Base-by-base conservation (phyloP, 257 asterid genomes). In the Dorcoceras hygrometricum region DNA sequence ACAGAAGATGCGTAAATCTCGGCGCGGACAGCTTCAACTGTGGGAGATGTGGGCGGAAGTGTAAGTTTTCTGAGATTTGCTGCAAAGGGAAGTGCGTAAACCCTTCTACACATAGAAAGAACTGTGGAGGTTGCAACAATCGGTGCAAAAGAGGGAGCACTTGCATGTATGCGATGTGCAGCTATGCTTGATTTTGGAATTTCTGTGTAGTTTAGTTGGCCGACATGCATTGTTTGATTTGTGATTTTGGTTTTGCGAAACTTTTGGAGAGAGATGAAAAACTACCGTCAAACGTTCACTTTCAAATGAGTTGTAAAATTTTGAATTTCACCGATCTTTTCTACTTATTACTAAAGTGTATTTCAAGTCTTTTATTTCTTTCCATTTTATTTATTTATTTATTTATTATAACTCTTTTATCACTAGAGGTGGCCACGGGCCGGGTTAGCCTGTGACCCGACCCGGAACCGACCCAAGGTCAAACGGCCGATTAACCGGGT, bases 41-140 rank as follows among this genome's bases (percentile, higher is more conserved):
- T 55, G 96, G 96, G 1, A 77, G 2, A 71, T 89, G 95, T 65
- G 96, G 95, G 6, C 50, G 68, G 11, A 83, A 61, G 59, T 89
- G 96, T 75, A 83, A 69, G 57, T 80, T 55, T 29, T 61, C 72
- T 4, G 87, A 88, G 80, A 75, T 76, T 8, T 89, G 96, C 66
- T 89, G 96, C 81, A 67, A 64, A 26, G 96, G 95, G 6, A 73
- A 79, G 65, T 89, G 95, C 32, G 73, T 85, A 0, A 89, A 82
- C 59, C 79, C 88, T 4, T 66, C 57, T 55, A 57, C 60, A 1
- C 51, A 82, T 72, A 69, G 71, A 63, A 80, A 72, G n/a, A 75
- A 89, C 24, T 89, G 95, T 57, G 96, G 96, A 14, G 85, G 84
- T 7, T 89, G 95, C 74, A 53, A 68, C n/a, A 83, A 75, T 23